A percentile compares a stretch with the other conserved stretches of the same genome.
Conservation (phyloP, 148 eudicot species). For the Arbutus unedo region DNA sequence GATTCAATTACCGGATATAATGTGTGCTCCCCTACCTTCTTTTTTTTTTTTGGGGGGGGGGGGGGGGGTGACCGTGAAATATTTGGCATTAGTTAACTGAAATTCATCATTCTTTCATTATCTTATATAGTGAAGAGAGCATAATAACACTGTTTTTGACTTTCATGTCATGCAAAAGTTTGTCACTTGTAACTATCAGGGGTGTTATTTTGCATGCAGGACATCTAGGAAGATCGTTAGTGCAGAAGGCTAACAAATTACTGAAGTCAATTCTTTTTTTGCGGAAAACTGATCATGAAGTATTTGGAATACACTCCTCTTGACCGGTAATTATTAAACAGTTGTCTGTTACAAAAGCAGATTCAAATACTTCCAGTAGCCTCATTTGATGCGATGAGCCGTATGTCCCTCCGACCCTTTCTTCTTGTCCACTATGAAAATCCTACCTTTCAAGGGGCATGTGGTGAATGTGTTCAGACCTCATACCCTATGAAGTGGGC, state of each 20-base stretch:
- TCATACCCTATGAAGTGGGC: not conserved
- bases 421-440: constrained; percentile 7
- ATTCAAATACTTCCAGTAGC: not conserved
- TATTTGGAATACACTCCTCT: constrained; percentile 90
- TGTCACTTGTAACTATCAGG: not conserved
- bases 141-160: not conserved
- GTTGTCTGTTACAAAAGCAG: not conserved
- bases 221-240: not conserved
- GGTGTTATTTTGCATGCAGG: constrained; percentile 6
- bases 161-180: not conserved
- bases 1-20: not conserved
- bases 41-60: too few species aligned
- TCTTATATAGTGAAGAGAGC: not conserved
- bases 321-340: constrained; percentile 51
- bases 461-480: not conserved
- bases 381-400: not conserved
- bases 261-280: not conserved
- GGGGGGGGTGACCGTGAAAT: not conserved
- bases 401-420: not conserved
- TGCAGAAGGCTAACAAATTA: constrained; percentile 4
- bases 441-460: not conserved
- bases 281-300: constrained; percentile 52
- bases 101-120: not conserved
- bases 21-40: not conserved
- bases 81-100: not conserved